These are phyloP conservation scores for Cyberlindnera sargentensis DNA, from an alignment of 805 yeast species.

Conservation along the genomic window DNA sequence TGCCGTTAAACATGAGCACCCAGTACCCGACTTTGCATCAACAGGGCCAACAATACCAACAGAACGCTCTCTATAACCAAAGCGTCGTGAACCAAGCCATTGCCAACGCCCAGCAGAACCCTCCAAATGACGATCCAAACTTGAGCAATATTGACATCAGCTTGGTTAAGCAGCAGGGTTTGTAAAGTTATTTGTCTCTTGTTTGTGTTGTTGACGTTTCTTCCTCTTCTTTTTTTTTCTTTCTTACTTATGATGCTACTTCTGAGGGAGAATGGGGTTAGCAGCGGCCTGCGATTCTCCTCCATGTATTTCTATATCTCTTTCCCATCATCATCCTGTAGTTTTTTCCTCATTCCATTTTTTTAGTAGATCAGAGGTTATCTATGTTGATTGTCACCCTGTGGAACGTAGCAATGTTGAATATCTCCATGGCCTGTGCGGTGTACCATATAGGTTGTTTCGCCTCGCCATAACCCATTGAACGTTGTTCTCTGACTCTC, in stretches of 20 bases:
- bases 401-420: no score
- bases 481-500: no score
- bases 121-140: conserved; percentile 15
- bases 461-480: no score
- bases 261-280: background rate
- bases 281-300: no score
- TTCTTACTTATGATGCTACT: background rate
- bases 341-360: no score
- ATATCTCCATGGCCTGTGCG: no score
- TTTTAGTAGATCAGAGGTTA: no score
- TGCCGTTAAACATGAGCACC: conserved; percentile 4
- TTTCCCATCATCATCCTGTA: no score
- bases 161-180: conserved; percentile 20
- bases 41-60: conserved; percentile 7
- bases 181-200: background rate
- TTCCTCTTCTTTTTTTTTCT: background rate
- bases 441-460: no score
- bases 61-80: conserved; percentile 7
- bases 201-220: background rate
- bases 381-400: no score
- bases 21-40: conserved; percentile 8
- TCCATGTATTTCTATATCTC: background rate
- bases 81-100: conserved; percentile 21
- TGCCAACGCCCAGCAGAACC: conserved; percentile 21
- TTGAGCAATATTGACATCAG: conserved; percentile 23